Conservation (phyloP, 352 stramenopile genomes). For the Phytopythium cucurbitacearum region DNA sequence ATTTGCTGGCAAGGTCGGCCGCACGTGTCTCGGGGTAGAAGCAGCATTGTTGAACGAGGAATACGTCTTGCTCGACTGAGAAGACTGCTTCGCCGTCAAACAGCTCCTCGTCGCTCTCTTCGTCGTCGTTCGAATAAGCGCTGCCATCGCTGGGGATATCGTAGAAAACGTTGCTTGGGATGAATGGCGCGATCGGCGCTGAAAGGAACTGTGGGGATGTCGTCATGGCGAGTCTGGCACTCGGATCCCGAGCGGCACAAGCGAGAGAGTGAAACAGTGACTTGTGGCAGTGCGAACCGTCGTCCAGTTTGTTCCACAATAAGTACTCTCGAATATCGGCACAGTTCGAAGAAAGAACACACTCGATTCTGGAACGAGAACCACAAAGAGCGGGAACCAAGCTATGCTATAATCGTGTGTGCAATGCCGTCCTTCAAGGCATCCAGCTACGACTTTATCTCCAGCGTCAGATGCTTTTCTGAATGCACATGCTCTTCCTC, state of each 20-base stretch:
- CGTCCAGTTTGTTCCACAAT: too few relatives aligned
- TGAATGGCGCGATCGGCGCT: conserved; percentile 27
- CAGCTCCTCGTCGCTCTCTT: conserved; percentile 26
- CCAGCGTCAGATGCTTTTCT: conserved; percentile 8
- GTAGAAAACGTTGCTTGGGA: conserved; percentile 21
- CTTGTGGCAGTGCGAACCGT: too few relatives aligned
- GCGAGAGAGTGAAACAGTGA: too few relatives aligned
- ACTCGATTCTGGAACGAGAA: too few relatives aligned
- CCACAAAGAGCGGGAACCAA: too few relatives aligned
- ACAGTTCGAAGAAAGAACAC: too few relatives aligned
- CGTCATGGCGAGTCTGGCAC: background rate
- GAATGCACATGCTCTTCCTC: conserved; percentile 2
- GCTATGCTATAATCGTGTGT: too few relatives aligned
- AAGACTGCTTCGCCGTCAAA: conserved; percentile 42
- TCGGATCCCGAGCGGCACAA: too few relatives aligned
- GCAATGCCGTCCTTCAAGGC: conserved; percentile 16
- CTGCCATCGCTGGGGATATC: conserved; percentile 15
- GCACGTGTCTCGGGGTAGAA: conserved; percentile 44
- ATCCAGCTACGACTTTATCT: conserved; percentile 7
- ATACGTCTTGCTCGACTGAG: conserved; percentile 47
- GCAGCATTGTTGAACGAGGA: conserved; percentile 53
- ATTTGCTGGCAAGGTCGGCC: conserved; percentile 30
- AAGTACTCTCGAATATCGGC: too few relatives aligned
- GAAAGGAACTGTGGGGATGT: conserved; percentile 11
- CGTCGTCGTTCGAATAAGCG: conserved; percentile 11